phyloP scores from a whole-genome alignment of 129 eudicot genomes.

The Glebionis coronaria region DNA sequence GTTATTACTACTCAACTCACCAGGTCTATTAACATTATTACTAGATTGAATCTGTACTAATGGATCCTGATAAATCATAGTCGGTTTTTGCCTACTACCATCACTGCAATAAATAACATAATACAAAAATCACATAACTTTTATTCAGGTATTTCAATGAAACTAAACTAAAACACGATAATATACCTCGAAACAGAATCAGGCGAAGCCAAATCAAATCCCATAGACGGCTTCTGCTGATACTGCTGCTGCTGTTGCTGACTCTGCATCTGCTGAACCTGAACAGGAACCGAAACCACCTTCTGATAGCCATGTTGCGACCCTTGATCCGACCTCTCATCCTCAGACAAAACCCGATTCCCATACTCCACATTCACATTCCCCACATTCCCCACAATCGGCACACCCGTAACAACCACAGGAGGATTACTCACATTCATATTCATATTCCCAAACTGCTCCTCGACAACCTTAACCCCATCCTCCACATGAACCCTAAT shows the following conservation, averaged over 20 bases:
- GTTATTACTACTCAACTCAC: slow-evolving; percentile 27
- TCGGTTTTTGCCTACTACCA: slow-evolving; percentile 60
- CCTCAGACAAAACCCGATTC: slow-evolving; percentile 50
- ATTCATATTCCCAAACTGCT: slow-evolving; percentile 65
- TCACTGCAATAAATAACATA: slow-evolving; percentile 48
- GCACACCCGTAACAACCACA: slow-evolving; percentile 24
- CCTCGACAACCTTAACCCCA: slow-evolving; percentile 53
- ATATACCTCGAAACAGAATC: slow-evolving; percentile 74
- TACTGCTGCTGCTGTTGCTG: slow-evolving; percentile 38
- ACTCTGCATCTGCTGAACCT: no score
- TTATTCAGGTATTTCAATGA: slow-evolving; percentile 24
- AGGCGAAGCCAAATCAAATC: slow-evolving; percentile 55
- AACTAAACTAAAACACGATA: neutral
- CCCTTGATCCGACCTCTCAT: slow-evolving; percentile 69
- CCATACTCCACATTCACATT: slow-evolving; percentile 24
- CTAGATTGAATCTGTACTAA: slow-evolving; percentile 43
- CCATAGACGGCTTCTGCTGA: slow-evolving; percentile 37
- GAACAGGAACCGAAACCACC: neutral
- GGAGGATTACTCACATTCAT: slow-evolving; percentile 20
- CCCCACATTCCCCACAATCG: no score
- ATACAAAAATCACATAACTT: neutral
- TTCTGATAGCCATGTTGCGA: slow-evolving; percentile 24
- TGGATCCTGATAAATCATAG: slow-evolving; percentile 59
- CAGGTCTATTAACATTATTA: slow-evolving; percentile 33
- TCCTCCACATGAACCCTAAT: slow-evolving; percentile 63